Base-by-base conservation (phyloP, 495 filamentous ascomycete species). In the Penicillium coffeae region DNA sequence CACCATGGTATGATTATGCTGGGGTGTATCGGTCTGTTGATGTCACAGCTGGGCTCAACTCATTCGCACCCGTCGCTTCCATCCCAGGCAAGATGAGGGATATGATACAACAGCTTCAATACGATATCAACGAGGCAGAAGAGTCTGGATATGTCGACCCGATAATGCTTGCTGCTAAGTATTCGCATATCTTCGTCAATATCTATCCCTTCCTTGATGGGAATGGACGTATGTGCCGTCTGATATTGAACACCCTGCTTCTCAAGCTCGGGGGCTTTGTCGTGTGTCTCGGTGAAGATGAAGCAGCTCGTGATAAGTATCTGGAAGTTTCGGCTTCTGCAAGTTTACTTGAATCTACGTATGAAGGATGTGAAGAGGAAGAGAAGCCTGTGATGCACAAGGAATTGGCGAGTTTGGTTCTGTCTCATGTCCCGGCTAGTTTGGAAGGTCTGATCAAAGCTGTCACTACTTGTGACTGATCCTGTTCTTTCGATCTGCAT, bases 141-240 rank as follows among this genome's bases (percentile, higher is more conserved):
- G 30, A 34, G 7, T 15, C 13, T 0, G 46, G 52, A 1, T 32
- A 13, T 2, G 33, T 73, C n/a, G 69, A 72, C 47, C 63, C 65
- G 2, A 54, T 65, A 30, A 45, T 39, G 8, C 32, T 72, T 7
- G 64, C 66, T 3, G 38, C 66, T 1, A 62, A 67, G 35, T 65
- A 62, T 38, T 58, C 45, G 2, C 52, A 64, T 8, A 30, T 52
- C 0, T 69, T 74, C 30, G 58, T 69, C 33, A 50, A 57, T 1
- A 66, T 71, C 19, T 68, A 70, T 43, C 69, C 68, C 2, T 72
- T 71, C 36, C 33, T 54, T 2, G 68, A 72, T 35, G 68, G 64
- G 2, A 74, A 74, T 40, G 68, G 70, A 2, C 49, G 68, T 21
- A 54, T 55, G 32, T 70, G 60, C 38, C 64, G 68, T 21, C 37